Evolutionary conservation across 2,329 filamentous ascomycete genomes (phyloP).

Genomic region (Apiospora koreana): DNA sequence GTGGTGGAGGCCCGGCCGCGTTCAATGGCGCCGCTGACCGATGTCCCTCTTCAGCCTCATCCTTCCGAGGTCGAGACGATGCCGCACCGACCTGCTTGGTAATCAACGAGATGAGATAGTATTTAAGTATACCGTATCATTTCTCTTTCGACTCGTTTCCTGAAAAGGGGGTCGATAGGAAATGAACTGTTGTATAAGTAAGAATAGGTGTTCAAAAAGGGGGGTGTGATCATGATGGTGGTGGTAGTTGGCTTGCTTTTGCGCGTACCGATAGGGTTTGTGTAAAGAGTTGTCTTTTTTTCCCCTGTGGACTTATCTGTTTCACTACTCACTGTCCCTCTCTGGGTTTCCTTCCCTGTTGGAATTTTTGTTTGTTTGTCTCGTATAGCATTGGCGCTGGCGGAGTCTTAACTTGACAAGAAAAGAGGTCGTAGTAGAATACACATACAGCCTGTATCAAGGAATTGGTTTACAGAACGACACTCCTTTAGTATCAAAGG

Average conservation of each 20-base stretch:
- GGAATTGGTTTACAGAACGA: background rate
- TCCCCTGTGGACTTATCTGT: background rate
- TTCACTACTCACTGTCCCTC: background rate
- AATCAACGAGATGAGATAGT: background rate
- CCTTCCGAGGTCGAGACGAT: constrained; percentile 45
- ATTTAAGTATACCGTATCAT: background rate
- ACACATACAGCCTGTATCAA: background rate
- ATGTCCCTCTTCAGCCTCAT: constrained; percentile 42
- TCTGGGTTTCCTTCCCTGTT: background rate
- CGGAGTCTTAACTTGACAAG: background rate
- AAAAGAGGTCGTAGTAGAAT: background rate
- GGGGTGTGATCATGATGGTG: background rate
- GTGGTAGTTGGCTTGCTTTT: background rate
- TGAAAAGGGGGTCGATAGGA: background rate
- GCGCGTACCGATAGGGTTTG: background rate
- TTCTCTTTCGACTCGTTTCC: background rate
- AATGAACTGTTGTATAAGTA: background rate
- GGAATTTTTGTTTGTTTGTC: background rate
- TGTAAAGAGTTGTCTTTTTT: background rate
- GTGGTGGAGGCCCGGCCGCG: constrained; percentile 67
- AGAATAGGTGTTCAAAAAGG: background rate
- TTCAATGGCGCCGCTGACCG: constrained; percentile 51
- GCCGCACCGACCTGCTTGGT: constrained; percentile 3
- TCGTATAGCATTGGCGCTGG: constrained; percentile 2
- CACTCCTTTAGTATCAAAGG: background rate